Evolutionary conservation across 129 eudicot species (phyloP).

Genomic region (Centrapalus pauciflorus): DNA sequence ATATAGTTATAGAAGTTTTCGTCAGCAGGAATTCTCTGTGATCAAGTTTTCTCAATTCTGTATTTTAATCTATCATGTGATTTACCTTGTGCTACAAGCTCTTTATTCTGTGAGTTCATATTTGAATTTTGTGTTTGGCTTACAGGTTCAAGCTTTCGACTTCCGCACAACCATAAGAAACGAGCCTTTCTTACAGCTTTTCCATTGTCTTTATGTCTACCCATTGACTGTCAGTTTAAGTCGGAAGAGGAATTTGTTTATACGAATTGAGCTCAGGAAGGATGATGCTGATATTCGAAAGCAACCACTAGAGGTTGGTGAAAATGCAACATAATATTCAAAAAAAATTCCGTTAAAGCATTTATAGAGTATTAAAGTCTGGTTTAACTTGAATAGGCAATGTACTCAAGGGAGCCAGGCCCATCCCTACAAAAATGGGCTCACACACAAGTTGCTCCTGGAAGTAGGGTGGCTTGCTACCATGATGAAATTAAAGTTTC

Average conservation of each 20-base stretch:
- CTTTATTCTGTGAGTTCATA: not conserved
- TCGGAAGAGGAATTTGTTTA: slow-evolving; percentile 91
- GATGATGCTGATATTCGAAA: slow-evolving; percentile 83
- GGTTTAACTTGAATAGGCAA: slow-evolving; percentile 47
- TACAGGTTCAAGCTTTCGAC: slow-evolving; percentile 96
- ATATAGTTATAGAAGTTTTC: not conserved
- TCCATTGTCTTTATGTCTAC: slow-evolving; percentile 96
- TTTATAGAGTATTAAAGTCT: not conserved
- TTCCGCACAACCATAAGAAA: slow-evolving; percentile 89
- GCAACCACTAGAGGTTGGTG: slow-evolving; percentile 75
- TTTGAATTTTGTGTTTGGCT: not conserved
- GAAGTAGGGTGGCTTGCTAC: slow-evolving; percentile 86
- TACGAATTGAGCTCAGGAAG: slow-evolving; percentile 86
- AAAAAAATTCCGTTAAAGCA: not conserved
- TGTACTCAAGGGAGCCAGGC: slow-evolving; percentile 91
- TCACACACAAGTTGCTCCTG: slow-evolving; percentile 94
- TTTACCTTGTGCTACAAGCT: not conserved
- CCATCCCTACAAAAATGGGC: slow-evolving; percentile 64
- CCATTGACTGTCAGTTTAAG: slow-evolving; percentile 89
- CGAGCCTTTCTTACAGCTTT: slow-evolving; percentile 95
- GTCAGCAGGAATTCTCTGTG: not conserved
- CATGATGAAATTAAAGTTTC: slow-evolving; percentile 97
- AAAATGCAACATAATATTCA: not conserved
- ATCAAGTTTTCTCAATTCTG: not conserved
- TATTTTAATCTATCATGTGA: not conserved